Evolutionary conservation across 805 yeast species (phyloP), one percentile per base, ranked within the genome.

Genomic region (Hyphopichia homilentoma): DNA sequence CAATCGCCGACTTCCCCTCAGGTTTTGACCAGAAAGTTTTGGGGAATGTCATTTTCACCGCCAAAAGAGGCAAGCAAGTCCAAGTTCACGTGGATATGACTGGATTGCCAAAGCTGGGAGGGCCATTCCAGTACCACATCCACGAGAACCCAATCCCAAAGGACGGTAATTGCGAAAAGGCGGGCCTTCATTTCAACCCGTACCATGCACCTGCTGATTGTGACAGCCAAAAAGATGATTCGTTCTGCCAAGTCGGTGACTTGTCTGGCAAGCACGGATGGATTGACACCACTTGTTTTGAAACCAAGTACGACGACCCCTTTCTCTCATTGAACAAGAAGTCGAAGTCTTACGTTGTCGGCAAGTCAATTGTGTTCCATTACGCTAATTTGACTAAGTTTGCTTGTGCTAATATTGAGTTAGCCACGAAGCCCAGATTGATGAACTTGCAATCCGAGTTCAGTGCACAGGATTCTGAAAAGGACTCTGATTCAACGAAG

Each of bases 251-350:
- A 55, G 75, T 81, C 25, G 90, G 90, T 36, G 89, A 82, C 50
- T 73, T 82, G 45, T 74, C 84, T 21, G 90, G 90, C 27, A 82
- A 81, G 53, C 88, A 82, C 56, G 90, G 90, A 8, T 71, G 61
- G 59, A 78, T 83, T 48, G 71, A 80, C 50, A 70, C 84, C 14
- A 80, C 85, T 8, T 80, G 86, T 51, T 79, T 75, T 54, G 81
- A 79, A 54, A 62, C 76, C 18, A 65, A 68, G 38, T 83, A 78
- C 52, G 59, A 67, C 37, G 89, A 83, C 48, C 81, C 80, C 5
- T 82, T 70, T 53, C 54, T 83, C 33, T 79, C 88, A 0, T 68
- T 82, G 53, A 69, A 78, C 46, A 72, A 73, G 22, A 54, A 58
- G 29, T 67, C 76, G 29, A 69, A 72, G 27, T 70, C 84, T n/a